phyloP scores from a whole-genome alignment of 169 alveolate species.

The Eimeria tenella region DNA sequence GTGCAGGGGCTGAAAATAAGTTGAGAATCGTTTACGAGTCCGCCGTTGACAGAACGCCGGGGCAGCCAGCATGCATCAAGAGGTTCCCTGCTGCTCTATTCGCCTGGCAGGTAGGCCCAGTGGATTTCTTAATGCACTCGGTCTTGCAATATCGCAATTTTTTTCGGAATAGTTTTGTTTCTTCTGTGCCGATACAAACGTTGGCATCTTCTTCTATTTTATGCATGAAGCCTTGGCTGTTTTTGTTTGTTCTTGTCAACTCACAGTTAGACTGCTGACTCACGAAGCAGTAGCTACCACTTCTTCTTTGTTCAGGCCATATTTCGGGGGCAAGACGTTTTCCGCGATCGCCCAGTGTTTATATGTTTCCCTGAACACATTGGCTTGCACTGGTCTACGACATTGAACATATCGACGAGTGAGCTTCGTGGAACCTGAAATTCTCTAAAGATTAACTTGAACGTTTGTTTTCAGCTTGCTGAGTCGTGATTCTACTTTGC shows the following conservation, averaged over 20 bases:
- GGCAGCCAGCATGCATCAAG: slow-evolving; percentile 72
- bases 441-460: too few species aligned
- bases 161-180: too few species aligned
- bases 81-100: slow-evolving; percentile 83
- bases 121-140: not conserved
- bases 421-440: too few species aligned
- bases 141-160: too few species aligned
- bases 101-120: slow-evolving; percentile 75
- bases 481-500: too few species aligned
- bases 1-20: slow-evolving; percentile 77
- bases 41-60: slow-evolving; percentile 78
- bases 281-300: too few species aligned
- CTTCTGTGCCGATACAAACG: too few species aligned
- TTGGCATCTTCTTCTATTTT: too few species aligned
- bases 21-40: slow-evolving; percentile 80
- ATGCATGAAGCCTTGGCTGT: not conserved
- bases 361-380: slow-evolving; percentile 85
- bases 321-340: slow-evolving; percentile 77
- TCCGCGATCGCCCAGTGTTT: slow-evolving; percentile 85
- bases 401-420: slow-evolving; percentile 75
- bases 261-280: too few species aligned
- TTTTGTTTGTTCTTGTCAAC: not conserved
- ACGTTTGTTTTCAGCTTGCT: too few species aligned
- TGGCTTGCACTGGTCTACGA: slow-evolving; percentile 81
- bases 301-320: slow-evolving; percentile 34